These are phyloP conservation scores for Quercus lobata DNA, from an alignment of 331 rosid genomes.

Conservation along the genomic window DNA sequence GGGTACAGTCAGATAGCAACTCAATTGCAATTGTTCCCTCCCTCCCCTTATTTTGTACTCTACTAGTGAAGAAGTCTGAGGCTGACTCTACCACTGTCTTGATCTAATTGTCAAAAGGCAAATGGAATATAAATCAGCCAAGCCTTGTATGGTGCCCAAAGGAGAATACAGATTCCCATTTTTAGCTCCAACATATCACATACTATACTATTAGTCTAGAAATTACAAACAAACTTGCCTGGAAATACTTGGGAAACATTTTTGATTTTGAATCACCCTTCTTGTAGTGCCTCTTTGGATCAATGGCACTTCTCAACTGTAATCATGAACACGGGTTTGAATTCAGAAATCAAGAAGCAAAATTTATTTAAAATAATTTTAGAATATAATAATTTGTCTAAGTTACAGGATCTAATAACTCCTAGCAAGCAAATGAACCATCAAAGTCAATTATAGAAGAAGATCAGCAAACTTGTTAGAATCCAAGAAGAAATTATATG, in stretches of 20 bases:
- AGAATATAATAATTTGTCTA: not conserved
- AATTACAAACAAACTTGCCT: constrained; percentile 38
- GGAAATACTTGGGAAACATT: constrained; percentile 63
- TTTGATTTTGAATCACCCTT: constrained; percentile 59
- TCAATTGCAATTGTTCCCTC: constrained; percentile 73
- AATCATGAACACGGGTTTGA: constrained; percentile 8
- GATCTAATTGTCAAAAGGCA: constrained; percentile 32
- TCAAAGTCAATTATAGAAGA: not conserved
- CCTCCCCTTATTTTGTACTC: constrained; percentile 81
- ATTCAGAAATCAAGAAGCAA: not conserved
- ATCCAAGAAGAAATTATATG: no score
- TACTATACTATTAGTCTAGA: not conserved
- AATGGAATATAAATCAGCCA: not conserved
- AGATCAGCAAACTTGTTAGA: no score
- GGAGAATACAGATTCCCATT: not conserved
- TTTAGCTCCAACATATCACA: not conserved
- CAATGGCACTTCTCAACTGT: constrained; percentile 66
- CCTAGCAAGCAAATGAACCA: not conserved
- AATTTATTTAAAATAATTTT: constrained; percentile 1
- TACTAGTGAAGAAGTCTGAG: constrained; percentile 55
- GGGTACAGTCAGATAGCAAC: constrained; percentile 55
- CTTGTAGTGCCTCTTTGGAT: constrained; percentile 84
- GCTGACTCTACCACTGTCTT: constrained; percentile 69
- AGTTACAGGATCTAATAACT: not conserved
- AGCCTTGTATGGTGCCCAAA: not conserved